These are phyloP conservation scores for Talaromyces sp. DNA, from an alignment of 2,329 filamentous ascomycete species.

Conservation along the genomic window DNA sequence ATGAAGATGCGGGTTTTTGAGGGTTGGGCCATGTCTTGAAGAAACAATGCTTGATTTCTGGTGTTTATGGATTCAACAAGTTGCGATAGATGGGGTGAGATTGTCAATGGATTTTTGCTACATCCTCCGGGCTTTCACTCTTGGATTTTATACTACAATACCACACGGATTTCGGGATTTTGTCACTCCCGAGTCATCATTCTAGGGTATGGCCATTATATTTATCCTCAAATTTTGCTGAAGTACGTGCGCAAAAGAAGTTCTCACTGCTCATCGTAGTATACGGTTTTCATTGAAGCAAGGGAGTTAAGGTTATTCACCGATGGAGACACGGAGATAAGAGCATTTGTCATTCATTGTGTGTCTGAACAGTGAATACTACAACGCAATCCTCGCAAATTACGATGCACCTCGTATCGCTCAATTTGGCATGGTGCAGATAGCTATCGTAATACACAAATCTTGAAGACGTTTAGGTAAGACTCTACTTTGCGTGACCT, in stretches of 20 bases:
- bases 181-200: not conserved
- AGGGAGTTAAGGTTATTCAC: not conserved
- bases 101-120: not conserved
- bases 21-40: not conserved
- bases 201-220: not conserved
- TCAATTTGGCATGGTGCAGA: not conserved
- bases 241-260: not conserved
- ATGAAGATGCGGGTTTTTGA: constrained; percentile 34
- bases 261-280: not conserved
- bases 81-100: not conserved
- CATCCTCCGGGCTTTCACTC: not conserved
- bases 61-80: not conserved
- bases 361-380: not conserved
- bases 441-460: not conserved
- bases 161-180: not conserved
- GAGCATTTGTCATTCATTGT: not conserved
- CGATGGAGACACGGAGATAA: not conserved
- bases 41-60: not conserved
- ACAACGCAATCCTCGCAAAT: not conserved
- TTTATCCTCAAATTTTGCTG: not conserved
- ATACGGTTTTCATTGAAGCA: not conserved
- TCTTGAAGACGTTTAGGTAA: not conserved
- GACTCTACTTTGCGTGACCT: not conserved
- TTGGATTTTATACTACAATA: not conserved
- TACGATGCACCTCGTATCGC: not conserved